These are phyloP conservation scores for Begonia loranthoides DNA, from an alignment of 306 rosid species.

Conservation along the genomic window DNA sequence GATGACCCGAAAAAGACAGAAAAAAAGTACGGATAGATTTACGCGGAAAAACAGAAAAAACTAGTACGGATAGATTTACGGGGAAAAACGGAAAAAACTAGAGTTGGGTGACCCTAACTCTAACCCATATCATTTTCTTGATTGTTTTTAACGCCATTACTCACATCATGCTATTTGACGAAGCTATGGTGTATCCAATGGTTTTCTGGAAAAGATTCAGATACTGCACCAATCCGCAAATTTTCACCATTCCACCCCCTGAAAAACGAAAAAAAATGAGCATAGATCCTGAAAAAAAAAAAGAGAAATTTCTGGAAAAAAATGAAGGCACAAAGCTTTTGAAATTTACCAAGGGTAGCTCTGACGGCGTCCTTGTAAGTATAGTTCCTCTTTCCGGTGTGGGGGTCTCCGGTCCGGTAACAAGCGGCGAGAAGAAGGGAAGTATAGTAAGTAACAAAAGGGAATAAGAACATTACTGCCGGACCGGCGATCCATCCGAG, in stretches of 20 bases:
- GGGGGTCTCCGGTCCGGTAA: conserved; percentile 37
- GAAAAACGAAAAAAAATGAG: no score
- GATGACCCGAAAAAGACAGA: conserved; percentile 41
- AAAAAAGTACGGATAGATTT: conserved; percentile 37
- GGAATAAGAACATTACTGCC: conserved; percentile 34
- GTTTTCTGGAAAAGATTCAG: conserved; percentile 45
- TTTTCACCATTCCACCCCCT: conserved; percentile 47
- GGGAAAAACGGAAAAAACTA: no score
- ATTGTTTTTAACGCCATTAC: background rate
- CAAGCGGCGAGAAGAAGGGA: conserved; percentile 45
- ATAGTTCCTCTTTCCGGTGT: conserved; percentile 51
- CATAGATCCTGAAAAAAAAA: no score
- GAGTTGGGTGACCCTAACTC: no score
- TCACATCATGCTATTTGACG: conserved; percentile 53
- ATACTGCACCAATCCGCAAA: conserved; percentile 62
- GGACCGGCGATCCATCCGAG: conserved; percentile 77
- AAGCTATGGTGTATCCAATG: conserved; percentile 63
- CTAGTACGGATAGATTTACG: no score
- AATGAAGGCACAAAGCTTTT: no score
- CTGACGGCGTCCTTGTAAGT: conserved; percentile 56
- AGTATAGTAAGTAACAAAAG: conserved; percentile 47
- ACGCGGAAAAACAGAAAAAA: no score
- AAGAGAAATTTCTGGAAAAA: no score
- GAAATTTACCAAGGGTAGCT: conserved; percentile 31
- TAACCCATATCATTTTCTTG: background rate